Conservation (phyloP, 345 rosid genomes). For the Excoecaria cochinchinensis region DNA sequence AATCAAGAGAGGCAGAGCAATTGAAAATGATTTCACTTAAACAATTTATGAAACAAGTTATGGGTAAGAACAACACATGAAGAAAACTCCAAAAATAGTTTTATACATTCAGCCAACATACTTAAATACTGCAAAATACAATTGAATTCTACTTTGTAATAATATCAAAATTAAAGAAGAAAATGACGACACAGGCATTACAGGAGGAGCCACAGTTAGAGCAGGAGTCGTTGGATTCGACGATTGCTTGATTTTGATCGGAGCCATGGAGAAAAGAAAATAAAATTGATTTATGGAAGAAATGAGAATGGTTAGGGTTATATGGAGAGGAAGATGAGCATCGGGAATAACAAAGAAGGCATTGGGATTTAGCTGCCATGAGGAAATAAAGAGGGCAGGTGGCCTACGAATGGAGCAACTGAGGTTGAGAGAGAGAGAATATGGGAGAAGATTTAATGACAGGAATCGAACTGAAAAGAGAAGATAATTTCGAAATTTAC, state of each 20-base stretch:
- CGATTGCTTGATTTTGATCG: constrained; percentile 29
- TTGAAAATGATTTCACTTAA: too few relatives aligned
- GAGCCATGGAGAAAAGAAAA: constrained; percentile 13
- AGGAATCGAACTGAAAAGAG: not conserved
- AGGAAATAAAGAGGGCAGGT: constrained; percentile 11
- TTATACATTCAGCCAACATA: too few relatives aligned
- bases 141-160: too few relatives aligned
- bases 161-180: too few relatives aligned
- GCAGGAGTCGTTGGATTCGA: constrained; percentile 34
- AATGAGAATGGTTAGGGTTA: not conserved
- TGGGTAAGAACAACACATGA: too few relatives aligned
- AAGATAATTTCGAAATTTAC: not conserved
- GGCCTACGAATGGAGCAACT: constrained; percentile 12
- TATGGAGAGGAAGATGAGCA: constrained; percentile 1
- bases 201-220: constrained; percentile 20
- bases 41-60: too few relatives aligned
- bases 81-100: too few relatives aligned
- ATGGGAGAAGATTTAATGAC: too few relatives aligned
- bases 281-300: not conserved
- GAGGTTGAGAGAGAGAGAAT: not conserved
- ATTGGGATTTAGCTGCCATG: constrained; percentile 7
- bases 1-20: too few relatives aligned
- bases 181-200: not conserved
- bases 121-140: too few relatives aligned
- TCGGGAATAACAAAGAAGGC: constrained; percentile 23